Base-by-base conservation (phyloP, 257 asterid genomes). In the Solanum chaucha region DNA sequence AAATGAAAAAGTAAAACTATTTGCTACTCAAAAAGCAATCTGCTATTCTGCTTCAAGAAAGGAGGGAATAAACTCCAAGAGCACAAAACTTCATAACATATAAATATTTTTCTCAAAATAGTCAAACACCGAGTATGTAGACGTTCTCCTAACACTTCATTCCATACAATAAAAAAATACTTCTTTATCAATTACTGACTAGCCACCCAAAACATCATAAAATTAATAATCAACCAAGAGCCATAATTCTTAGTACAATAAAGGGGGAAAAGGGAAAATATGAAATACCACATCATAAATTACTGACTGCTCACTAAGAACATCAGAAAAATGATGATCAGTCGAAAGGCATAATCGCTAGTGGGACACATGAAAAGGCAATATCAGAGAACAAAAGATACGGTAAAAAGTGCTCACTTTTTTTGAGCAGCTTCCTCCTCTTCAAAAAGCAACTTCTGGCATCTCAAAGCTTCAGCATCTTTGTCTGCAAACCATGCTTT, bases 401-500 rank as follows among this genome's bases (percentile, higher is more conserved):
- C 19, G 24, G 85, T 72, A 55, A 85, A 80, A 8, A 28, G 72
- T 41, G 87, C 51, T 72, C 84, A 97, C 99, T 98, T 92, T 90
- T 90, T 93, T 89, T 94, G 93, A 87, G 93, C 96, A 85, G 97
- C 98, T 89, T 97, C 99, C 90, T 96, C 99, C 91, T 97, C 99
- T 93, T 94, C 99, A 90, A 96, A 95, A 51, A 97, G 99, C 91
- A 96, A 94, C 91, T 95, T 94, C 85, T 97, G 98, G 89, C 96
- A 94, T 89, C 97, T 96, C 90, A 96, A 94, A 88, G 99, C 97
- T 92, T 96, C 99, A 20, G 94, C 98, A 91, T 97, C 98, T 92
- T 97, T 94, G 90, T 93, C 95, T 19, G 98, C 96, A 35, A 95
- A 86, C 98, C 99, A 95, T 86, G 98, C 95, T 90, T 95, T 97